Conservation (phyloP, 768 basidiomycete species). For the Tulasnella calospora region DNA sequence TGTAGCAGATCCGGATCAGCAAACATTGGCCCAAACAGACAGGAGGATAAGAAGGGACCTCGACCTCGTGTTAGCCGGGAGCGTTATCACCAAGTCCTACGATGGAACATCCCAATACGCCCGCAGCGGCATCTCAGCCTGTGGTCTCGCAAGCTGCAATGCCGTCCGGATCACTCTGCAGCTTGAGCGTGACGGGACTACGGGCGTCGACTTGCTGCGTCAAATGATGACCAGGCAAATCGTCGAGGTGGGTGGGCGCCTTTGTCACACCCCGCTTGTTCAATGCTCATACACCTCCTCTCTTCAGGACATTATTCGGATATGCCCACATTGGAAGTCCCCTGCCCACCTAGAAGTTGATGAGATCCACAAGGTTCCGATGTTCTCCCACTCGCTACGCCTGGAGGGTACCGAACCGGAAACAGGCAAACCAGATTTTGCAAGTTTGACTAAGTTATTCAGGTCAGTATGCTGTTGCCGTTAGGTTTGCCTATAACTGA, state of each 20-base stretch:
- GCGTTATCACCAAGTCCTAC: slow-evolving; percentile 31
- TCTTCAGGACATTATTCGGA: slow-evolving; percentile 52
- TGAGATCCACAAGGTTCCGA: slow-evolving; percentile 46
- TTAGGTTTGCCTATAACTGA: neutral
- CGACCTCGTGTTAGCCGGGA: slow-evolving; percentile 12
- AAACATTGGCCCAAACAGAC: neutral
- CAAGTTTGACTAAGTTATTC: neutral
- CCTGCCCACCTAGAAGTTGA: slow-evolving; percentile 53
- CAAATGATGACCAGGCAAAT: slow-evolving; percentile 38
- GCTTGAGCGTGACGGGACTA: slow-evolving; percentile 36
- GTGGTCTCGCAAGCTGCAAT: slow-evolving; percentile 63
- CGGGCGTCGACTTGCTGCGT: slow-evolving; percentile 36
- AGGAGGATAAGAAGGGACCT: slow-evolving; percentile 1
- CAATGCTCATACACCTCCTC: neutral
- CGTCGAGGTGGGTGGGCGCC: slow-evolving; percentile 38
- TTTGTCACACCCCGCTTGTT: neutral
- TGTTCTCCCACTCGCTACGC: slow-evolving; percentile 43
- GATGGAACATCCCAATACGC: slow-evolving; percentile 54
- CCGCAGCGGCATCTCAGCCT: slow-evolving; percentile 48
- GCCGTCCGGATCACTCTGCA: slow-evolving; percentile 52
- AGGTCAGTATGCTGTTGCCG: neutral
- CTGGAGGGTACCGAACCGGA: neutral
- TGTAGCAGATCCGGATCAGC: neutral
- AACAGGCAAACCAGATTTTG: neutral
- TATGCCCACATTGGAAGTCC: slow-evolving; percentile 54